Evolutionary conservation across 2,329 filamentous ascomycete species (phyloP).

Genomic region (Scedosporium dehoogii): DNA sequence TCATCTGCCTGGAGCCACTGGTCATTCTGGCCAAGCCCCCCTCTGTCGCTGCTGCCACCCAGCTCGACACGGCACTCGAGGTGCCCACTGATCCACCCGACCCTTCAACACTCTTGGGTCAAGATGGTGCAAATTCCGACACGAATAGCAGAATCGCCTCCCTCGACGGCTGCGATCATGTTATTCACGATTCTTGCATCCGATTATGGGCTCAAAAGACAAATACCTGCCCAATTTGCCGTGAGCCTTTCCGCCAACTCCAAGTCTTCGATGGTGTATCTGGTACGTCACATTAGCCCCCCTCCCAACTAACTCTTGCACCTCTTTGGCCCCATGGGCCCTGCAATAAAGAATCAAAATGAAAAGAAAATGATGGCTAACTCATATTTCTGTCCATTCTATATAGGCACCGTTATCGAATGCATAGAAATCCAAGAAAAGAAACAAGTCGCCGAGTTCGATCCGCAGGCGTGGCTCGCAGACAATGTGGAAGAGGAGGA

Average conservation of each 20-base stretch:
- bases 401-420: slow-evolving; percentile 39
- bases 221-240: slow-evolving; percentile 96
- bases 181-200: slow-evolving; percentile 86
- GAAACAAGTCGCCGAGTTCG: slow-evolving; percentile 83
- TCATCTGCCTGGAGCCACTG: slow-evolving; percentile 58
- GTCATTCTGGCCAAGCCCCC: slow-evolving; percentile 4
- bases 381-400: background rate
- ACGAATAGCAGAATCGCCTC: slow-evolving; percentile 26
- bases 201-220: slow-evolving; percentile 92
- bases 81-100: slow-evolving; percentile 3
- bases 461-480: slow-evolving; percentile 63
- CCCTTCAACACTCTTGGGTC: background rate
- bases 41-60: background rate
- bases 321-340: background rate
- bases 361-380: background rate
- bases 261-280: slow-evolving; percentile 57
- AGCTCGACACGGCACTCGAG: background rate
- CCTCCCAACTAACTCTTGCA: background rate
- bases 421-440: slow-evolving; percentile 63
- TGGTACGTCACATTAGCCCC: slow-evolving; percentile 8
- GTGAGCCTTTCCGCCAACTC: slow-evolving; percentile 82
- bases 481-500: slow-evolving; percentile 64
- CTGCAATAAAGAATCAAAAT: background rate
- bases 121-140: background rate
- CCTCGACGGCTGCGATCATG: slow-evolving; percentile 73